These are phyloP conservation scores for Ustilago curta DNA, from an alignment of 1,284 basidiomycete genomes.

Conservation along the genomic window DNA sequence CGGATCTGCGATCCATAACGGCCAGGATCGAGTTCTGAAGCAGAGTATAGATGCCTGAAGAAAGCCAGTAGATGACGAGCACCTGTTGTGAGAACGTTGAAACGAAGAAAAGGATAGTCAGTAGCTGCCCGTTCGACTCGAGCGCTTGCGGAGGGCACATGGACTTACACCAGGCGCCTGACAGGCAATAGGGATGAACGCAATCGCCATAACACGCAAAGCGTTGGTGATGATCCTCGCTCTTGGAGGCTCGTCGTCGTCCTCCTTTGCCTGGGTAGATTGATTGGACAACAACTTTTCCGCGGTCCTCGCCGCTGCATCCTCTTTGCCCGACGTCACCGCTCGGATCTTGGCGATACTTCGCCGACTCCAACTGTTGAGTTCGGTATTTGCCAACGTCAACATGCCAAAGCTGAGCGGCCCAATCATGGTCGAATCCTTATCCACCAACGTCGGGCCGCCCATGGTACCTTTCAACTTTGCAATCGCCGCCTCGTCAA, in stretches of 20 bases:
- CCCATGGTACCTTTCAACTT: conserved; percentile 55
- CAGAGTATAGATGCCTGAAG: conserved; percentile 83
- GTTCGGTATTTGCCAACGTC: conserved; percentile 62
- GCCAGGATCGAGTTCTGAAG: conserved; percentile 80
- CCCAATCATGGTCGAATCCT: conserved; percentile 60
- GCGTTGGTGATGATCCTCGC: conserved; percentile 75
- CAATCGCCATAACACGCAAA: conserved; percentile 77
- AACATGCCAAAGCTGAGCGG: conserved; percentile 61
- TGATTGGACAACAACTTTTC: conserved; percentile 14
- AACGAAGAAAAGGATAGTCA: background rate
- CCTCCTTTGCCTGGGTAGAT: conserved; percentile 7
- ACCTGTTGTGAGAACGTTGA: conserved; percentile 72
- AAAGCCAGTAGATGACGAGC: conserved; percentile 84
- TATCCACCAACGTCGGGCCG: conserved; percentile 61
- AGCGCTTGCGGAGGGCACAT: background rate
- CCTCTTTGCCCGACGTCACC: conserved; percentile 18
- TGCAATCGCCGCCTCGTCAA: conserved; percentile 51
- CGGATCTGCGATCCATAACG: conserved; percentile 54
- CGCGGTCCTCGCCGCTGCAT: conserved; percentile 36
- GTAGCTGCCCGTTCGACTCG: background rate
- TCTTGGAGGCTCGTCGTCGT: conserved; percentile 51
- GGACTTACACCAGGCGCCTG: conserved; percentile 80
- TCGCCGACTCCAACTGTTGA: conserved; percentile 56
- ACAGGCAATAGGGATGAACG: conserved; percentile 80
- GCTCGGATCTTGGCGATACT: conserved; percentile 39